A percentile compares a stretch with the other conserved stretches of the same genome.
Conservation (phyloP, 345 rosid species). For the Lepidium aucheri region DNA sequence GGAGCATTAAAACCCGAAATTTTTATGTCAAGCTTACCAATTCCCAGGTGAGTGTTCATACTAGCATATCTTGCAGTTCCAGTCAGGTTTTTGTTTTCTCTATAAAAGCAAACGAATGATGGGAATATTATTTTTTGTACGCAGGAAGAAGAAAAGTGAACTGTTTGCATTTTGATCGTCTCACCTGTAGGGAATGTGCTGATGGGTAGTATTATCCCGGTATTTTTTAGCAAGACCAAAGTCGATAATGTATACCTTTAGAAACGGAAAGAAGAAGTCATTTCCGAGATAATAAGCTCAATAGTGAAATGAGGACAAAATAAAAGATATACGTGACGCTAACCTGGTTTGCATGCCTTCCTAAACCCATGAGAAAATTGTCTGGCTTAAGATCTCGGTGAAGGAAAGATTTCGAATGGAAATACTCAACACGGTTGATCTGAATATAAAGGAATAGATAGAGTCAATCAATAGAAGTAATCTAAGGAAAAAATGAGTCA, state of each 20-base stretch:
- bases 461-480: not conserved
- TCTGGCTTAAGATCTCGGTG: slow-evolving; percentile 98
- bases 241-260: slow-evolving; percentile 77
- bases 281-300: not conserved
- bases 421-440: slow-evolving; percentile 89
- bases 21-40: slow-evolving; percentile 41
- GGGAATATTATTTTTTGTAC: not conserved
- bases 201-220: slow-evolving; percentile 73
- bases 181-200: slow-evolving; percentile 89
- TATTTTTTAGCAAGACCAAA: slow-evolving; percentile 96
- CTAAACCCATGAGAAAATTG: slow-evolving; percentile 93
- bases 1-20: not conserved
- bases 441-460: slow-evolving; percentile 5
- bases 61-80: slow-evolving; percentile 99
- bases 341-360: slow-evolving; percentile 92
- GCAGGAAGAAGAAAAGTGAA: not conserved
- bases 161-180: not conserved
- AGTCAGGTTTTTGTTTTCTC: slow-evolving; percentile 93
- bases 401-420: slow-evolving; percentile 85
- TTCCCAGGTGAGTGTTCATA: slow-evolving; percentile 98
- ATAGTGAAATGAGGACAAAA: not conserved
- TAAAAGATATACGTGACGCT: not conserved
- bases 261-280: not conserved
- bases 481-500: not conserved
- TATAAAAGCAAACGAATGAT: slow-evolving; percentile 18